Evolutionary conservation across 164 flowering plant genomes (phyloP).

Genomic region (Piper longum): DNA sequence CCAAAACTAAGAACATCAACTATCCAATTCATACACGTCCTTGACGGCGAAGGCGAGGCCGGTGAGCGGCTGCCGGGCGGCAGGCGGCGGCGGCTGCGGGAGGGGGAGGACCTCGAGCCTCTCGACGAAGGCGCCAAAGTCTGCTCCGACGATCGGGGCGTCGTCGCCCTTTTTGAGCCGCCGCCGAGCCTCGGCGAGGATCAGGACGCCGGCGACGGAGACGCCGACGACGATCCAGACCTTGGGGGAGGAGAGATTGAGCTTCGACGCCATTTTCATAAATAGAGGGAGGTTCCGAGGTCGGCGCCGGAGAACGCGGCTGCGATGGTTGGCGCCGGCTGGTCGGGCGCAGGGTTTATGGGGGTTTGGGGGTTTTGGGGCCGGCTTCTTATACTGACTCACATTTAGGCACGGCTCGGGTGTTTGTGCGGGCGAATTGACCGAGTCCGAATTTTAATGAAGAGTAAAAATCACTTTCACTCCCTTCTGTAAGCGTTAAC

Average conservation of each 20-base stretch:
- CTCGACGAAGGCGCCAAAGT: conserved; percentile 74
- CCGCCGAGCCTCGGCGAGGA: conserved; percentile 38
- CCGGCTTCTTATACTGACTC: too few relatives aligned
- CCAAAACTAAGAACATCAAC: not conserved
- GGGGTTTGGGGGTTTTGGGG: not conserved
- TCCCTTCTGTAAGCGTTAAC: too few relatives aligned
- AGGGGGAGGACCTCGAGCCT: conserved; percentile 60
- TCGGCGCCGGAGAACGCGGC: not conserved
- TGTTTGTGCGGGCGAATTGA: too few relatives aligned
- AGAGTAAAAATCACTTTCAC: too few relatives aligned
- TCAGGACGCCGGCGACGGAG: conserved; percentile 50
- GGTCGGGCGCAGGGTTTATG: not conserved
- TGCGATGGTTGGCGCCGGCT: not conserved
- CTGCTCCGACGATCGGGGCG: conserved; percentile 16
- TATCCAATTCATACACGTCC: conserved; percentile 39
- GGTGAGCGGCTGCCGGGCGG: conserved; percentile 47
- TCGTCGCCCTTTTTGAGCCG: conserved; percentile 18
- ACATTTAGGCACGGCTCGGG: too few relatives aligned
- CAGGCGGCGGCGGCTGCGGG: conserved; percentile 90
- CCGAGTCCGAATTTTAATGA: too few relatives aligned
- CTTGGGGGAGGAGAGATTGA: conserved; percentile 37
- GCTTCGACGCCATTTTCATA: conserved; percentile 8
- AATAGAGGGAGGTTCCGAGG: not conserved
- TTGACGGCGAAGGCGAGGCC: conserved; percentile 70
- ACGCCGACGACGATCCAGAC: conserved; percentile 73